Evolutionary conservation across 306 rosid genomes (phyloP).

Genomic region (Cucumis cinereus): DNA sequence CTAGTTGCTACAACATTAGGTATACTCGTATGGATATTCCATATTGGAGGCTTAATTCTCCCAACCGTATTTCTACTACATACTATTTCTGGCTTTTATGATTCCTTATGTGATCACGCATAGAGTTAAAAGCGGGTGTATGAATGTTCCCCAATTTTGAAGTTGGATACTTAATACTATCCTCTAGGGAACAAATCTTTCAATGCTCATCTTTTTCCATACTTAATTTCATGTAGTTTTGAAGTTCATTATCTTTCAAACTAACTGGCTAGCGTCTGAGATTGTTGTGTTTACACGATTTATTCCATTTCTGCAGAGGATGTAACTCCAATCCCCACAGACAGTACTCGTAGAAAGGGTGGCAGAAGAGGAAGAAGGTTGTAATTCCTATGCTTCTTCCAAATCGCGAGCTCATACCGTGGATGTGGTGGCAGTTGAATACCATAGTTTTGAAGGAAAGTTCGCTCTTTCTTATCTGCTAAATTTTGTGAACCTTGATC

Average conservation of each 20-base stretch:
- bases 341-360: conserved; percentile 44
- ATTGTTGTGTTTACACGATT: neutral
- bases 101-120: neutral
- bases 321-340: conserved; percentile 42
- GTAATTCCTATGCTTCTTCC: conserved; percentile 4
- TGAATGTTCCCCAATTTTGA: neutral
- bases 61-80: neutral
- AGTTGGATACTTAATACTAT: neutral
- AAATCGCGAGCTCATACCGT: neutral
- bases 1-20: neutral
- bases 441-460: neutral
- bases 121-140: neutral
- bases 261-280: neutral
- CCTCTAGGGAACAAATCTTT: neutral
- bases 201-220: neutral
- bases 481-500: neutral
- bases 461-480: neutral
- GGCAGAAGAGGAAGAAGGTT: conserved; percentile 44
- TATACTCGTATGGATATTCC: neutral
- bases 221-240: neutral
- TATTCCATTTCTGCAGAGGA: conserved; percentile 22
- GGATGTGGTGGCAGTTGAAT: neutral
- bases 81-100: neutral
- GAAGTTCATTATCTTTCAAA: neutral
- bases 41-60: neutral